Evolutionary conservation across 129 eudicot genomes (phyloP), one percentile per base, ranked within the genome.

Genomic region (Rutidosis leptorrhynchoides): DNA sequence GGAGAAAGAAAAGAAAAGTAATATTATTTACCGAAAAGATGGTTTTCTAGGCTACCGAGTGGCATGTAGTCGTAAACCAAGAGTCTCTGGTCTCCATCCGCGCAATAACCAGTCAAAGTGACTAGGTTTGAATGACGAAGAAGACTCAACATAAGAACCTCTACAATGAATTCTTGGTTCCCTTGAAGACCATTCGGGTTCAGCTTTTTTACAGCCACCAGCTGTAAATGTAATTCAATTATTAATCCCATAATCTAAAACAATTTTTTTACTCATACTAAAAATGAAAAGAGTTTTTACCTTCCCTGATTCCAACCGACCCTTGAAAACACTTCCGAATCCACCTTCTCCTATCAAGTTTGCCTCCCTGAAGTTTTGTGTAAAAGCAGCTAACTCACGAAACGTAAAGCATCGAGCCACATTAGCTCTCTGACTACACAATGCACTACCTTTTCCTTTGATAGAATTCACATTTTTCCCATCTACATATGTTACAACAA

Each of bases 331-430:
- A 52, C 90, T 74, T 63, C 98, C 98, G 67, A 92, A 92, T 42
- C 98, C 98, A 7, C 98, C 98, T 71, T 85, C 85, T 5, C 98
- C 98, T 16, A 92, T 81, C 76, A 92, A 78, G 82, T 92, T 85
- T 26, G 90, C 79, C 27, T 57, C 95, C 70, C 87, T 78, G 29
- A 92, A 92, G 63, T 92, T 92, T 74, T 83, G 89, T 28, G 98
- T 86, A 0, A 89, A 89, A 16, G 78, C 59, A 11, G 95, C 98
- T 37, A 92, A 95, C 19, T 92, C 98, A 14, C 85, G 87, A 60
- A 88, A 92, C 12, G 90, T 82, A 71, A 88, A 88, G 85, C 87
- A 76, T 32, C 84, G 77, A 2, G 96, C 98, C 66, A 71, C 90
- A 74, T 67, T 81, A n/a, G n/a, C n/a, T n/a, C n/a, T n/a, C n/a